These are phyloP conservation scores for Croton setiger DNA, from an alignment of 441 rosid genomes.

Conservation along the genomic window DNA sequence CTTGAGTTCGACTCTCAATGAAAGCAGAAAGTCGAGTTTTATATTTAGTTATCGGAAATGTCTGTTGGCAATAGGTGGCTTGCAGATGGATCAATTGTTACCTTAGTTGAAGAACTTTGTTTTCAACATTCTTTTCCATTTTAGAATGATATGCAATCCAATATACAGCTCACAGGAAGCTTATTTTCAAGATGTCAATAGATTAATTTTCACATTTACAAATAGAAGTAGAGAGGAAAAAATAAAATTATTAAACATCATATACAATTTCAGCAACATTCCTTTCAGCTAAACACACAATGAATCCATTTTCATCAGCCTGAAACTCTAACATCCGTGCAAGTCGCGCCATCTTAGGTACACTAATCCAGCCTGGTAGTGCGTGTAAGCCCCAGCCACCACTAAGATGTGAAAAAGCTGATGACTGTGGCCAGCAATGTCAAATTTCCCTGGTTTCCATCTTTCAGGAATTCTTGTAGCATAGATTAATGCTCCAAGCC, in stretches of 20 bases:
- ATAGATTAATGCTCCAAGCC: conserved; percentile 35
- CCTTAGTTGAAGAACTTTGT: too few relatives aligned
- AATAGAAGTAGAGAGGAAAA: too few relatives aligned
- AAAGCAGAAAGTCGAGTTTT: conserved; percentile 44
- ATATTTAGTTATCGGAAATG: too few relatives aligned
- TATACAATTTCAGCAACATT: too few relatives aligned
- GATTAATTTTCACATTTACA: too few relatives aligned
- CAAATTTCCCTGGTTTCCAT: conserved; percentile 45
- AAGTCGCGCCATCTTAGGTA: conserved; percentile 36
- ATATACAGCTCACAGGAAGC: too few relatives aligned
- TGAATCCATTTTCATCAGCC: background rate
- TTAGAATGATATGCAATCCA: background rate
- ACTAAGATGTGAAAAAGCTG: conserved; percentile 43
- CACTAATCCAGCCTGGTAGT: conserved; percentile 33
- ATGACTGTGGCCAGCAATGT: conserved; percentile 48
- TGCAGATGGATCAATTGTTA: too few relatives aligned
- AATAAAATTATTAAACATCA: too few relatives aligned
- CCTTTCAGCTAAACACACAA: background rate
- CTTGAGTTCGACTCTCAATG: conserved; percentile 95
- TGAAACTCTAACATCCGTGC: conserved; percentile 21
- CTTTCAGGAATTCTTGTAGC: conserved; percentile 36
- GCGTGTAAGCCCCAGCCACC: conserved; percentile 39
- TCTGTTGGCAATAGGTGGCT: too few relatives aligned
- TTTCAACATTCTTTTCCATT: background rate
- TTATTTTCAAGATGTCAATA: too few relatives aligned